Evolutionary conservation across 345 rosid genomes (phyloP), one percentile per base, ranked within the genome.

Genomic region (Jatropha curcas): DNA sequence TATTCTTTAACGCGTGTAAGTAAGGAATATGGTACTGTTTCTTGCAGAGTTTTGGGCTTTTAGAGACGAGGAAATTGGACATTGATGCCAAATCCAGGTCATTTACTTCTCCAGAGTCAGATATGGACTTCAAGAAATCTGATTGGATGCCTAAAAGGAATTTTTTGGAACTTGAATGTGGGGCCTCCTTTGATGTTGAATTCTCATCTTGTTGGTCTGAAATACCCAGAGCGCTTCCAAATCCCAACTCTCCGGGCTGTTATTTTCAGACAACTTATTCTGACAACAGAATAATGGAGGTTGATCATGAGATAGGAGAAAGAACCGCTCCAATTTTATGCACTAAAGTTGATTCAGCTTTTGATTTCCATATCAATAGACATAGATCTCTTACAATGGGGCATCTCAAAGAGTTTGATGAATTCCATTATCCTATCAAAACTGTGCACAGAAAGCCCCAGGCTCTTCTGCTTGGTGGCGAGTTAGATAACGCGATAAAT

Each of bases 381-480:
- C 35, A 63, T 76, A 67, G 71, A 52, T 72, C 76, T 77, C 67
- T 77, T 82, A 71, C 81, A 63, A 74, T 63, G 33, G 52, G 45
- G 63, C 71, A 72, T 72, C 77, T 64, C 25, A 65, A 62, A 58
- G 79, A 77, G 71, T 39, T 55, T 65, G 82, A 66, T 72, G 78
- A 53, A 55, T 75, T 33, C 51, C 52, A 48, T 28, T 53, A 68
- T 71, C 73, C 50, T 14, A 43, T 50, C 52, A 20, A 48, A 43
- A 64, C 67, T 7, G 53, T 72, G 37, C 52, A 45, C 43, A 61
- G 76, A 72, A 71, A 71, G 66, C 68, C 69, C 34, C 80, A 72
- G 22, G 34, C 84, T 34, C 79, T 81, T 57, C 72, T 78, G 67
- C 84, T 86, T 7, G 86, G 75, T 67, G 86, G 90, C 90, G 82